Conservation (phyloP, 192 early-diverging fungal genomes). For the Coemansia sp. region DNA sequence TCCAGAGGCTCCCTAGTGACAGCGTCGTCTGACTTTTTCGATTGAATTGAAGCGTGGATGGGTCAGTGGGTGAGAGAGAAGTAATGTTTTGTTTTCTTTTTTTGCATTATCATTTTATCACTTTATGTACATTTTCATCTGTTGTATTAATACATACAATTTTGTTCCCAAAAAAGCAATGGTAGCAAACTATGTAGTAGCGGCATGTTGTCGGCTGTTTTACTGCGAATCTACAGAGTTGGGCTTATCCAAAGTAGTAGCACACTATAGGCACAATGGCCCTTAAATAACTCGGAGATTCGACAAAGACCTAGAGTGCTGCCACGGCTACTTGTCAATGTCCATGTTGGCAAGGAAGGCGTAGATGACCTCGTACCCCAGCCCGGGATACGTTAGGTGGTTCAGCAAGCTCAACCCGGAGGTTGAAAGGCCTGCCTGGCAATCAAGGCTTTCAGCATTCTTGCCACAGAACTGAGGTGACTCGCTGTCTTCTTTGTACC, state of each 20-base stretch:
- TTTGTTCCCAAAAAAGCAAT: too few relatives aligned
- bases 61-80: too few relatives aligned
- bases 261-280: too few relatives aligned
- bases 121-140: background rate
- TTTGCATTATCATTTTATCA: background rate
- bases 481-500: slow-evolving; percentile 2
- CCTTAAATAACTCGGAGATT: too few relatives aligned
- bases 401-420: slow-evolving; percentile 5
- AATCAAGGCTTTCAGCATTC: slow-evolving; percentile 1
- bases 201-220: too few relatives aligned
- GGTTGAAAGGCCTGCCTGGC: slow-evolving; percentile 3
- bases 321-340: background rate
- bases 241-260: too few relatives aligned
- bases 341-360: slow-evolving; percentile 3
- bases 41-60: background rate
- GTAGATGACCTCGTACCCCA: slow-evolving; percentile 11
- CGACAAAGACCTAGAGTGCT: too few relatives aligned
- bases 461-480: slow-evolving; percentile 9
- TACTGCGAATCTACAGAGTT: too few relatives aligned
- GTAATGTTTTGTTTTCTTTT: slow-evolving; percentile 4
- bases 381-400: slow-evolving; percentile 13
- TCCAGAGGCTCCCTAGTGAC: slow-evolving; percentile 27
- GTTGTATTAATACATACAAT: slow-evolving; percentile 1
- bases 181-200: too few relatives aligned
- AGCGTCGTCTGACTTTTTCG: slow-evolving; percentile 4